Evolutionary conservation across 345 rosid species (phyloP), one percentile per base, ranked within the genome.

Genomic region (Euclidium syriacum): DNA sequence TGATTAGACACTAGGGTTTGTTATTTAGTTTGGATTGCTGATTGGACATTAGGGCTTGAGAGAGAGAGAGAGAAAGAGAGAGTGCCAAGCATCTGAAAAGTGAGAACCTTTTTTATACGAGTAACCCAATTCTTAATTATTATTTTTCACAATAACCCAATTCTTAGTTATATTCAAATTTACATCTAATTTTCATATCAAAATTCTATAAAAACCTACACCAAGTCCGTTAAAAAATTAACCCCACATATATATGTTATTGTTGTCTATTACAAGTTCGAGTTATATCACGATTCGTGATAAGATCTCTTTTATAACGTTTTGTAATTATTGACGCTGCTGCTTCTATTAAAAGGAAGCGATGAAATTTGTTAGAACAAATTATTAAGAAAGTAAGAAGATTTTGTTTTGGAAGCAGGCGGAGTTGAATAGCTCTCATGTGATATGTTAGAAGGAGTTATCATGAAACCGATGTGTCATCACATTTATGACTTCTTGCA

Each of bases 381-480:
- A 4, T 43, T 30, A 7, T 14, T 40, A 48, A 29, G 29, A 44
- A 42, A 32, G 12, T 41, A 26, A 7, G 22, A 29, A 27, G 32
- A 27, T 18, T 35, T 26, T 25, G 56, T 47, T 57, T 57, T 47
- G 72, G 66, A 50, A 19, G 49, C 25, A 16, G 1, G 52, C 57
- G 53, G 53, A 32, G 38, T 58, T 68, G 59, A 50, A 30, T 58
- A 30, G 16, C 20, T 56, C 7, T 39, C 67, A 68, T 59, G 73
- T 68, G 73, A 68, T 68, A 24, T 59, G 66, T 59, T 51, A 59
- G 7, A 32, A 59, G 46, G 52, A 48, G 59, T 59, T 59, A 59
- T 50, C 73, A 58, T 59, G 73, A 68, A 59, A 68, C 30, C 23
- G 66, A 68, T 59, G 73, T 68, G 10, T 67, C 65, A 17, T 58